Evolutionary conservation across 352 stramenopile species (phyloP).

Genomic region (Plasmopara viticola): DNA sequence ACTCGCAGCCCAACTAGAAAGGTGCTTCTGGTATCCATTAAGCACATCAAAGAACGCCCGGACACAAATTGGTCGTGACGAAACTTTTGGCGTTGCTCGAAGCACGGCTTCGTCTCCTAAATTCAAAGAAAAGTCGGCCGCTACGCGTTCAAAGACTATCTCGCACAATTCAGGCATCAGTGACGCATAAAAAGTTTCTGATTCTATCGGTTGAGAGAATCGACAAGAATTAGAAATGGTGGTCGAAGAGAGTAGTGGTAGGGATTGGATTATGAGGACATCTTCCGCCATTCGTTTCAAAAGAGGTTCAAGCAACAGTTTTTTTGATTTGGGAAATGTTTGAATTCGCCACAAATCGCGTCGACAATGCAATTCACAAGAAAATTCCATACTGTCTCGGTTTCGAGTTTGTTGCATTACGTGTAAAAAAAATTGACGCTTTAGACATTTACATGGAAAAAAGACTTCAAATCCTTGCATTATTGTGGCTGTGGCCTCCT

Average conservation of each 20-base stretch:
- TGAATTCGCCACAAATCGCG: conserved; percentile 20
- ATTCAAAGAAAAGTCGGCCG: conserved; percentile 14
- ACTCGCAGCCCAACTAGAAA: conserved; percentile 49
- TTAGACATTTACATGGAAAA: conserved; percentile 69
- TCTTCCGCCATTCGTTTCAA: conserved; percentile 69
- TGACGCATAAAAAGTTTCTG: not conserved
- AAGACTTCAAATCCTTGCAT: conserved; percentile 86
- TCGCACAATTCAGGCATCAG: conserved; percentile 21
- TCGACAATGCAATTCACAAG: conserved; percentile 15
- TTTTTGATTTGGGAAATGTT: conserved; percentile 21
- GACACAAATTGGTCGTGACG: conserved; percentile 1
- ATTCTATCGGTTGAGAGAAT: not conserved
- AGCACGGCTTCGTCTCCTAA: conserved; percentile 6
- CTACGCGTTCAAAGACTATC: conserved; percentile 11
- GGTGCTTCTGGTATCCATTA: conserved; percentile 57
- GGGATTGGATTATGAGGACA: conserved; percentile 24
- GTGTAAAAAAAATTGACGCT: conserved; percentile 53
- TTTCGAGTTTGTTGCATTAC: conserved; percentile 18
- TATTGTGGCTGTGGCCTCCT: conserved; percentile 49
- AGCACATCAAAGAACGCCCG: conserved; percentile 20
- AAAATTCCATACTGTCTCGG: conserved; percentile 2
- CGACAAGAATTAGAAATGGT: too few relatives aligned
- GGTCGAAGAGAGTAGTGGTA: conserved; percentile 5
- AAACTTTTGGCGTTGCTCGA: not conserved
- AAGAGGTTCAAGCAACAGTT: conserved; percentile 44